Percentiles rank a stretch among this genome's conserved stretches.
Evolutionary conservation across 2,329 filamentous ascomycete genomes (phyloP).

Genomic region (Mycocentrospora acerina): DNA sequence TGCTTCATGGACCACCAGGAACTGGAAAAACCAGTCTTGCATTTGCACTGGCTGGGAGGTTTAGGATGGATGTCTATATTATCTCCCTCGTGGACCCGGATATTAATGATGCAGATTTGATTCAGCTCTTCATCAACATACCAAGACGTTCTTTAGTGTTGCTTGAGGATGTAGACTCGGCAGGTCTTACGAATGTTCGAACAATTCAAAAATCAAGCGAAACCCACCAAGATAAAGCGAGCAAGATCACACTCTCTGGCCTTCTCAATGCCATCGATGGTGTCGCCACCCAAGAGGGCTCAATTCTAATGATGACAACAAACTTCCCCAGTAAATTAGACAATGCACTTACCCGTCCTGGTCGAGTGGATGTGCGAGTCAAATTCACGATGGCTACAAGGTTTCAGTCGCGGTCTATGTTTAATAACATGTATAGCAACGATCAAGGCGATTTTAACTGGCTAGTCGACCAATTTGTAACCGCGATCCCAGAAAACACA

Average conservation of each 20-base stretch:
- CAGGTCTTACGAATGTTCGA: slow-evolving; percentile 36
- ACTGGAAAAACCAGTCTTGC: slow-evolving; percentile 68
- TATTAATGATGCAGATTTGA: slow-evolving; percentile 66
- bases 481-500: no score
- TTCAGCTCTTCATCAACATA: slow-evolving; percentile 46
- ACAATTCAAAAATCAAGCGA: slow-evolving; percentile 3
- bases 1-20: slow-evolving; percentile 78
- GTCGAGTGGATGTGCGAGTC: slow-evolving; percentile 69
- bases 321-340: slow-evolving; percentile 75
- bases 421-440: slow-evolving; percentile 42
- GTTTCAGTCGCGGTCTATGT: slow-evolving; percentile 47
- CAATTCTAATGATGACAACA: slow-evolving; percentile 80
- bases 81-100: slow-evolving; percentile 64
- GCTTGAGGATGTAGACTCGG: slow-evolving; percentile 52
- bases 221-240: slow-evolving; percentile 20
- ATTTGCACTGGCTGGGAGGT: slow-evolving; percentile 49
- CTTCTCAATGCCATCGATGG: slow-evolving; percentile 84
- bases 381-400: slow-evolving; percentile 55
- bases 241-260: slow-evolving; percentile 72
- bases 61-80: slow-evolving; percentile 50
- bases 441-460: slow-evolving; percentile 5
- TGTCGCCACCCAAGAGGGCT: slow-evolving; percentile 75
- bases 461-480: no score
- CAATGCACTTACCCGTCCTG: slow-evolving; percentile 71
- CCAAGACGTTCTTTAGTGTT: slow-evolving; percentile 50